Evolutionary conservation across 345 rosid genomes (phyloP).

Genomic region (Erucastrum elatum): DNA sequence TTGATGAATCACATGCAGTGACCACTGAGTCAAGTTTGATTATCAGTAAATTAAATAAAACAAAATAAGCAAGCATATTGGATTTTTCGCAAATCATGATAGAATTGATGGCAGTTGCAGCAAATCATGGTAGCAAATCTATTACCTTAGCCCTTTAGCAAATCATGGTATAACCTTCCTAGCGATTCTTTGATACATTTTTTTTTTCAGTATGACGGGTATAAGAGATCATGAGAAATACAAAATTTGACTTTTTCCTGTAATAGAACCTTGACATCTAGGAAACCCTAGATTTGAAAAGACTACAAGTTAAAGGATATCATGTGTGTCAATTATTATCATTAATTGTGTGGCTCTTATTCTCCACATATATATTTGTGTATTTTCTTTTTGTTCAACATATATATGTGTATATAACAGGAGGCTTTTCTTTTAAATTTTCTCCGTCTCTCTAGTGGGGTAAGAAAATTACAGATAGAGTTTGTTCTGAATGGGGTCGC

Average conservation of each 20-base stretch:
- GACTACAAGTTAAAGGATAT: not conserved
- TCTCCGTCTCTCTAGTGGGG: slow-evolving; percentile 34
- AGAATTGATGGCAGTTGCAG: not conserved
- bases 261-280: not conserved
- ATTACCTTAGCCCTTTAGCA: not conserved
- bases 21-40: slow-evolving; percentile 20
- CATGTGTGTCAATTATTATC: not conserved
- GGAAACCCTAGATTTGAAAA: not conserved
- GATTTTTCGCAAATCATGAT: slow-evolving; percentile 9
- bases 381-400: no score
- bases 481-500: slow-evolving; percentile 37
- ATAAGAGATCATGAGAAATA: not conserved
- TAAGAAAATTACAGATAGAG: slow-evolving; percentile 35
- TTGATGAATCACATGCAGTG: slow-evolving; percentile 37
- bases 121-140: not conserved
- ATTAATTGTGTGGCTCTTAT: not conserved
- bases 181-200: not conserved
- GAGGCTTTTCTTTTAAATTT: not conserved
- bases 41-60: not conserved
- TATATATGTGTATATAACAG: not conserved
- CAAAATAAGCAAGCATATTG: not conserved
- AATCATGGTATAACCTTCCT: not conserved
- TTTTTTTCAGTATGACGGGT: not conserved
- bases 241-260: slow-evolving; percentile 11
- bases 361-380: not conserved